A percentile compares a stretch with the other conserved stretches of the same genome.
Conservation (phyloP, 2,329 filamentous ascomycete species). For the Macrophomina pseudophaseolina region DNA sequence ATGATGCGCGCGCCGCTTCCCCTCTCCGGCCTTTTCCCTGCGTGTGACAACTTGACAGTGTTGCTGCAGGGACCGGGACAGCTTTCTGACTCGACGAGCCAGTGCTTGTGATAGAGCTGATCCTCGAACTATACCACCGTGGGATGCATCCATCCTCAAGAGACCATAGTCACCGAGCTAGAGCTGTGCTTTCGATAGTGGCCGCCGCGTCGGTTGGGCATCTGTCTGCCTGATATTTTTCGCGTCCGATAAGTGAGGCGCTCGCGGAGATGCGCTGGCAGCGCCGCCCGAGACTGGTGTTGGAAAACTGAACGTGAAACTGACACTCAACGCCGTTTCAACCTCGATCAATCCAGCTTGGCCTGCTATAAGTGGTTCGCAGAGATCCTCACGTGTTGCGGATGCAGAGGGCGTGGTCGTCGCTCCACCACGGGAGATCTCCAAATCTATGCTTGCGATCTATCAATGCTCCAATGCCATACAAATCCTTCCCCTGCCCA, state of each 20-base stretch:
- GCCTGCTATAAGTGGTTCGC: not conserved
- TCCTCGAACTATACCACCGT: conserved; percentile 9
- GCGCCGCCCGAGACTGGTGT: not conserved
- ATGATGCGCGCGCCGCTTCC: not conserved
- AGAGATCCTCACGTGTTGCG: conserved; percentile 1
- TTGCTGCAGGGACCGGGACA: conserved; percentile 14
- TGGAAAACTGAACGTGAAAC: conserved; percentile 8
- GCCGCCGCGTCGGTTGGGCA: not conserved
- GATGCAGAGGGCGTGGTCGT: not conserved
- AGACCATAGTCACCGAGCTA: not conserved
- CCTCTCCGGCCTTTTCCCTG: conserved; percentile 15
- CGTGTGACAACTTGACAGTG: conserved; percentile 1
- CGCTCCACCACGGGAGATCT: conserved; percentile 21
- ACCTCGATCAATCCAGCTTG: conserved; percentile 5
- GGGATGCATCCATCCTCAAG: conserved; percentile 1
- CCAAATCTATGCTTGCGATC: conserved; percentile 19
- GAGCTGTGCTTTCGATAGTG: not conserved
- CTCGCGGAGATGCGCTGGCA: conserved; percentile 9
- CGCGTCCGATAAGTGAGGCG: conserved; percentile 23
- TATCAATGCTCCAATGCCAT: conserved; percentile 8
- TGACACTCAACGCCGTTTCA: conserved; percentile 6
- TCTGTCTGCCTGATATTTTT: not conserved
- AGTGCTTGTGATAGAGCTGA: conserved; percentile 21
- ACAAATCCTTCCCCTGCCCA: not conserved
- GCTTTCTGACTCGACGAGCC: conserved; percentile 3